These are phyloP conservation scores for Cutaneotrichosporon dermatis DNA, from an alignment of 1,284 basidiomycete genomes.

Conservation along the genomic window DNA sequence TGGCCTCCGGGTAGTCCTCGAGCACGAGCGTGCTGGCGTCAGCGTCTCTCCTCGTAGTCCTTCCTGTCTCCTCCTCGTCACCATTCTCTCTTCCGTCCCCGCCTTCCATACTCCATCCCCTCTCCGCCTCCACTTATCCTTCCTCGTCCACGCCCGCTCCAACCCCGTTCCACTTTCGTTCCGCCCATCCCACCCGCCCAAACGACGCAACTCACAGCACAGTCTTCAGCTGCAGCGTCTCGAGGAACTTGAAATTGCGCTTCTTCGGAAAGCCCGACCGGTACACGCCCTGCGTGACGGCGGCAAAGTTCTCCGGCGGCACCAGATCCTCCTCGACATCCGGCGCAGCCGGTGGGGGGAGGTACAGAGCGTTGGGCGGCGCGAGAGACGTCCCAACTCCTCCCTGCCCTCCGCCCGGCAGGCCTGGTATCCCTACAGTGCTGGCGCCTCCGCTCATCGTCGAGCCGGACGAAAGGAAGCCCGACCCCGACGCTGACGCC, in stretches of 20 bases:
- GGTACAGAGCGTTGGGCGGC: constrained; percentile 38
- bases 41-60: neutral
- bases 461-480: no score
- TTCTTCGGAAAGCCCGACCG: constrained; percentile 54
- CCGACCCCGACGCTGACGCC: no score
- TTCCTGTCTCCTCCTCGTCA: neutral
- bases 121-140: neutral
- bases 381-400: neutral
- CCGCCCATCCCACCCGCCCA: neutral
- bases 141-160: neutral
- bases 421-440: no score
- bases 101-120: no score
- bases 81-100: neutral
- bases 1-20: constrained; percentile 56
- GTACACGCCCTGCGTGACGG: constrained; percentile 52
- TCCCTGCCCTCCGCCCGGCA: no score
- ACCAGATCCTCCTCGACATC: constrained; percentile 42
- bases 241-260: constrained; percentile 55
- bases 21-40: constrained; percentile 49
- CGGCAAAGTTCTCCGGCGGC: constrained; percentile 46
- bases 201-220: constrained; percentile 41
- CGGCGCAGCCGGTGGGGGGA: constrained; percentile 42
- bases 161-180: neutral
- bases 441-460: no score
- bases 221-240: constrained; percentile 53